Evolutionary conservation across 23 red algal species (phyloP).

Genomic region (Gracilaria vermiculophylla): DNA sequence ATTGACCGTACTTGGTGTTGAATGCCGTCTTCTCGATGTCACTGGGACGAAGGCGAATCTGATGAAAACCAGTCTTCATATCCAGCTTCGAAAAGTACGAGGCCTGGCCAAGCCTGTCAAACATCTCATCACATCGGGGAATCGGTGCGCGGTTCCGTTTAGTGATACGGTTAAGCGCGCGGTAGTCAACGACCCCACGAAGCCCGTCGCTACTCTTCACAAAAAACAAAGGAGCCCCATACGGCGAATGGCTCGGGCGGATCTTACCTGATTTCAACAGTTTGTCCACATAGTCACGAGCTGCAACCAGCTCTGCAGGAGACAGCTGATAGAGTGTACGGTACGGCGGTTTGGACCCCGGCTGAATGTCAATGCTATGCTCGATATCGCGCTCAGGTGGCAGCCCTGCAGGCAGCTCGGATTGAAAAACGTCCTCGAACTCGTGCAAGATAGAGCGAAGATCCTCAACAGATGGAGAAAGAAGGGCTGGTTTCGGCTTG

Average conservation of each 20-base stretch:
- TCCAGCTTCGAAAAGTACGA: slow-evolving; percentile 9
- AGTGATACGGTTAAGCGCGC: slow-evolving; percentile 16
- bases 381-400: not conserved
- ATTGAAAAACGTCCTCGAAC: not conserved
- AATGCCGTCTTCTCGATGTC: slow-evolving; percentile 34
- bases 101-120: not conserved
- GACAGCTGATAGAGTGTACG: slow-evolving; percentile 13
- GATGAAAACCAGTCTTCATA: not conserved
- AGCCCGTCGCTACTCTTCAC: not conserved
- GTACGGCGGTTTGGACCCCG: not conserved
- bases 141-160: not conserved
- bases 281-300: not conserved
- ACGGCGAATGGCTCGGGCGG: not conserved
- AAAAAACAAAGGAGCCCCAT: not conserved
- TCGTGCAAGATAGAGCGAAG: not conserved
- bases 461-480: no score
- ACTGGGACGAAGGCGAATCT: not conserved
- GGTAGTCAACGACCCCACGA: not conserved
- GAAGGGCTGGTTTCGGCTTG: not conserved
- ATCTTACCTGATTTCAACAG: not conserved
- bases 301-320: slow-evolving; percentile 9
- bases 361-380: not conserved
- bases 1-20: slow-evolving; percentile 32
- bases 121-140: slow-evolving; percentile 3
- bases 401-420: not conserved